Evolutionary conservation across 177 flowering plant species (phyloP).

Genomic region (Vitis hybrid): DNA sequence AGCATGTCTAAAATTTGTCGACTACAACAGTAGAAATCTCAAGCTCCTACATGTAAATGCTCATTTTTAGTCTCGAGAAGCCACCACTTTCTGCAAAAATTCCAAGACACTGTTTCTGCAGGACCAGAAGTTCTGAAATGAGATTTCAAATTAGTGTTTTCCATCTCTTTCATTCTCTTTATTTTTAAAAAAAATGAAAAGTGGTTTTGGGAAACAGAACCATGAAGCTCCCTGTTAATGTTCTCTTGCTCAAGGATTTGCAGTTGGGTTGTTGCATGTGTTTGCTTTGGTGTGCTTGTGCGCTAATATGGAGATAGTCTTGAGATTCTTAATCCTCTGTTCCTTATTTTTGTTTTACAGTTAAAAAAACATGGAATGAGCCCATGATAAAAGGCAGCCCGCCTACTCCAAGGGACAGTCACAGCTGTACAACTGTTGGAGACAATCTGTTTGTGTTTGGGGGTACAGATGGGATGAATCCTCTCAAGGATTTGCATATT

Average conservation of each 20-base stretch:
- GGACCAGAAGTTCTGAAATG: too few species aligned
- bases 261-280: neutral
- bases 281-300: neutral
- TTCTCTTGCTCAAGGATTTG: constrained; percentile 1
- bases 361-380: constrained; percentile 71
- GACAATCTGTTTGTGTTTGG: constrained; percentile 92
- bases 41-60: too few species aligned
- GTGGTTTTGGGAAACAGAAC: too few species aligned
- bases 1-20: too few species aligned
- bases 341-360: constrained; percentile 38
- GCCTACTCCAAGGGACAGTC: constrained; percentile 91
- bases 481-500: constrained; percentile 83
- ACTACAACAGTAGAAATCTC: too few species aligned
- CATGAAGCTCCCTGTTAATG: neutral
- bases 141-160: too few species aligned
- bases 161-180: too few species aligned
- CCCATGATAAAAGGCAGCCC: constrained; percentile 71
- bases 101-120: too few species aligned
- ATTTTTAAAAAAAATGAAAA: too few species aligned
- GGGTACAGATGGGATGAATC: constrained; percentile 90
- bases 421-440: constrained; percentile 83
- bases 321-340: neutral
- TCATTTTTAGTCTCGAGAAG: too few species aligned
- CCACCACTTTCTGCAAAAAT: too few species aligned
- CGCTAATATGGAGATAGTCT: neutral